phyloP scores from a whole-genome alignment of 176 grass and related monocot species.

The Carex myosuroides region DNA sequence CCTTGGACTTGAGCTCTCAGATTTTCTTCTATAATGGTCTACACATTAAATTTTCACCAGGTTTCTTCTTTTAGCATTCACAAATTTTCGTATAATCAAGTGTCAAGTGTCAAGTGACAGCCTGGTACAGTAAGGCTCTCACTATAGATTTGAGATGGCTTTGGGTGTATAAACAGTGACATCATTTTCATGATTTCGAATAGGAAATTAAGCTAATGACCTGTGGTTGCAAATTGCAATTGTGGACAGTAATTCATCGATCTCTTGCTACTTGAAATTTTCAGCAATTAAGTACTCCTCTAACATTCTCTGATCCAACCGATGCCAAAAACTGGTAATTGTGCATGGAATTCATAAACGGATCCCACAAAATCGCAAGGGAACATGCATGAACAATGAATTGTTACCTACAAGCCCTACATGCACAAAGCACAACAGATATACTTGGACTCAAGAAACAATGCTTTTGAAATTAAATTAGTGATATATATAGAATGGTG shows the following conservation, averaged over 20 bases:
- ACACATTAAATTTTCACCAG: not conserved
- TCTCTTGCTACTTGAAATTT: not conserved
- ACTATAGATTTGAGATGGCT: slow-evolving; percentile 8
- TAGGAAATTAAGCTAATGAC: not conserved
- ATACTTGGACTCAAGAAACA: slow-evolving; percentile 34
- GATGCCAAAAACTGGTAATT: not conserved
- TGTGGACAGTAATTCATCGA: not conserved
- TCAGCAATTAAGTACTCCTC: not conserved
- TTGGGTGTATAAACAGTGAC: slow-evolving; percentile 3
- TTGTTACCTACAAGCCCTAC: slow-evolving; percentile 21
- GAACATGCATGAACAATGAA: slow-evolving; percentile 31
- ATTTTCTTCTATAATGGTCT: not conserved
- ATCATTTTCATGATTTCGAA: not conserved
- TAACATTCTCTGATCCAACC: not conserved
- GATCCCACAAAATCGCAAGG: slow-evolving; percentile 13
- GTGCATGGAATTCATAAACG: slow-evolving; percentile 25
- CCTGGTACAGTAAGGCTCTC: not conserved
- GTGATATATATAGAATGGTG: not conserved
- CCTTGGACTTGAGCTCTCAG: not conserved
- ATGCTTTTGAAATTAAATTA: not conserved
- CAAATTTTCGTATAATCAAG: not conserved
- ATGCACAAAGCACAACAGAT: slow-evolving; percentile 34
- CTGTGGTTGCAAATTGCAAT: not conserved
- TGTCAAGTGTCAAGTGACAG: slow-evolving; percentile 11
- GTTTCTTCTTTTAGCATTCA: not conserved